A percentile compares a stretch with the other conserved stretches of the same genome.
phyloP scores from a whole-genome alignment of 164 flowering plant genomes.

The Stephania yunnanensis region DNA sequence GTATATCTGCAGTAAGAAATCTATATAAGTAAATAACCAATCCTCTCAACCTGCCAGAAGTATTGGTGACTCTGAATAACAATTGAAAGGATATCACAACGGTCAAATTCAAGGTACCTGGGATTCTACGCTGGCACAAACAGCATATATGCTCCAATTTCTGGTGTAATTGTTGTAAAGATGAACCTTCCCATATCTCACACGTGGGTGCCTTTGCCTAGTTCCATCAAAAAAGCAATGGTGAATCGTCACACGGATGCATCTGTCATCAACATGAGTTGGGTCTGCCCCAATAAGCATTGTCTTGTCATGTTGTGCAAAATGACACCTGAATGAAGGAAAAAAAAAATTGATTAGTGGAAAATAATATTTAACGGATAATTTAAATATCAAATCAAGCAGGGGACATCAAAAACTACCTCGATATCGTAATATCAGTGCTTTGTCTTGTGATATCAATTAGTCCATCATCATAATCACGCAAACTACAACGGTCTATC shows the following conservation, averaged over 20 bases:
- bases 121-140: slow-evolving; percentile 85
- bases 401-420: slow-evolving; percentile 29
- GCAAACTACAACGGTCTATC: slow-evolving; percentile 86
- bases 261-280: slow-evolving; percentile 61
- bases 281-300: slow-evolving; percentile 89
- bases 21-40: background rate
- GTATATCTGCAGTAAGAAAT: slow-evolving; percentile 42
- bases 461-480: slow-evolving; percentile 77
- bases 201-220: slow-evolving; percentile 84
- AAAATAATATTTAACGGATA: background rate
- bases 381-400: background rate
- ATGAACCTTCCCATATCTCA: slow-evolving; percentile 81
- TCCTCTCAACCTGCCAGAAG: background rate
- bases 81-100: background rate
- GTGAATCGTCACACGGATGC: slow-evolving; percentile 79
- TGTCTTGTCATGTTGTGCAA: slow-evolving; percentile 68
- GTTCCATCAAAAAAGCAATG: slow-evolving; percentile 91
- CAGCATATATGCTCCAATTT: slow-evolving; percentile 86
- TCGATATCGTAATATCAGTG: slow-evolving; percentile 78
- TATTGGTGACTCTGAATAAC: background rate
- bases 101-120: slow-evolving; percentile 38
- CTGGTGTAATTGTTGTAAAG: slow-evolving; percentile 81
- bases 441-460: slow-evolving; percentile 80
- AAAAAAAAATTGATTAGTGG: background rate
- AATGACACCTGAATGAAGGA: slow-evolving; percentile 53